Conservation (phyloP, 768 basidiomycete species). For the Phylloporus arenicola region DNA sequence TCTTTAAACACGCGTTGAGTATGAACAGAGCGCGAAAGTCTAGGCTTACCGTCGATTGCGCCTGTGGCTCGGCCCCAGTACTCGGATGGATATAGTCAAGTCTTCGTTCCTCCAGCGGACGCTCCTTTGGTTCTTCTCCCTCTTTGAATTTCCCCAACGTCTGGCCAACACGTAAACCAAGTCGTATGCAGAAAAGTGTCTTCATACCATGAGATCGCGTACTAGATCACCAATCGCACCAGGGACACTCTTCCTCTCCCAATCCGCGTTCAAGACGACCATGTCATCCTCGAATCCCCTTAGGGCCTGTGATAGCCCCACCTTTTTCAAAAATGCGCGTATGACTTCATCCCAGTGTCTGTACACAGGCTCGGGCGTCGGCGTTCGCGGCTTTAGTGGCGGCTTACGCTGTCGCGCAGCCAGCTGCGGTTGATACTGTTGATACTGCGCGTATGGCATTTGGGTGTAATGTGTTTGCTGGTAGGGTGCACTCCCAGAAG, state of each 20-base stretch:
- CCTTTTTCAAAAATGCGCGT: slow-evolving; percentile 46
- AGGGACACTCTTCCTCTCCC: slow-evolving; percentile 56
- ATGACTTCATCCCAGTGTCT: slow-evolving; percentile 60
- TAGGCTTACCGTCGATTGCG: slow-evolving; percentile 55
- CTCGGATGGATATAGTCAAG: slow-evolving; percentile 52
- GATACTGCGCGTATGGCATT: slow-evolving; percentile 32
- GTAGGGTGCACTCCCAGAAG: slow-evolving; percentile 27
- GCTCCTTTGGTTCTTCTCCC: slow-evolving; percentile 23
- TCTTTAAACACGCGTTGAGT: slow-evolving; percentile 33
- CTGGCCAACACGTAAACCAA: slow-evolving; percentile 10
- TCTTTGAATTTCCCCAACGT: slow-evolving; percentile 28
- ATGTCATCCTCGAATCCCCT: slow-evolving; percentile 67
- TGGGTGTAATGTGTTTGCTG: slow-evolving; percentile 33
- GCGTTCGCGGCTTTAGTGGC: slow-evolving; percentile 25
- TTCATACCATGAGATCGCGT: slow-evolving; percentile 46
- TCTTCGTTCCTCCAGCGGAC: slow-evolving; percentile 61
- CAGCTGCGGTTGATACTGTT: slow-evolving; percentile 27
- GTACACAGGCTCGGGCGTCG: slow-evolving; percentile 41
- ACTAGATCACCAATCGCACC: slow-evolving; percentile 49
- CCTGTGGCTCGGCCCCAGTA: slow-evolving; percentile 42
- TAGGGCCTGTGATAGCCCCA: slow-evolving; percentile 54
- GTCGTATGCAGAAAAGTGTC: not conserved
- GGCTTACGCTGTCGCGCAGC: slow-evolving; percentile 28
- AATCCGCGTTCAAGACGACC: slow-evolving; percentile 60
- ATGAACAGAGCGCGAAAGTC: not conserved